phyloP scores from a whole-genome alignment of 371 early-diverging fungal genomes.

The Apophysomyces elegans region DNA sequence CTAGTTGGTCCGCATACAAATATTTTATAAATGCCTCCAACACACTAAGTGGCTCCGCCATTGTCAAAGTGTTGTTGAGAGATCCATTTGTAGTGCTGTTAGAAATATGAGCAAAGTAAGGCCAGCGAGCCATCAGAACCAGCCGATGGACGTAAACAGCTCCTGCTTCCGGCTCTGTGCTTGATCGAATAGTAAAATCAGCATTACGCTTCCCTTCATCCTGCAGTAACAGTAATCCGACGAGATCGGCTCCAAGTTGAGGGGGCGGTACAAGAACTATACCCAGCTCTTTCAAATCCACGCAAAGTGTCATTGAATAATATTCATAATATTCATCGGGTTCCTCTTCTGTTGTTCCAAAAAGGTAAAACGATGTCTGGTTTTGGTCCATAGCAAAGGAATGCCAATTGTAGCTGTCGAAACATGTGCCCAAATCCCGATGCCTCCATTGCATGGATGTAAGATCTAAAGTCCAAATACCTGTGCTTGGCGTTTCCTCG shows the following conservation, averaged over 20 bases:
- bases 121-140: conserved; percentile 69
- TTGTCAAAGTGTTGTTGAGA: conserved; percentile 40
- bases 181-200: conserved; percentile 62
- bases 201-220: conserved; percentile 38
- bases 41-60: conserved; percentile 58
- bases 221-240: conserved; percentile 46
- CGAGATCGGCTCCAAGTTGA: conserved; percentile 59
- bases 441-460: conserved; percentile 68
- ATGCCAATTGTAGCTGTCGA: conserved; percentile 63
- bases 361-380: conserved; percentile 56
- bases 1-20: conserved; percentile 66
- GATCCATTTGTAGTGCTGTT: conserved; percentile 61
- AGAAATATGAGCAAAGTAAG: conserved; percentile 60
- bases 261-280: conserved; percentile 59
- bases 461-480: conserved; percentile 69
- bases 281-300: conserved; percentile 67
- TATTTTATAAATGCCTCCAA: conserved; percentile 61
- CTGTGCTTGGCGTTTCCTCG: conserved; percentile 39
- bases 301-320: conserved; percentile 55
- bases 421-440: conserved; percentile 54
- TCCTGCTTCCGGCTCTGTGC: conserved; percentile 34
- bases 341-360: conserved; percentile 59
- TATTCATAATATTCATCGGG: conserved; percentile 69
- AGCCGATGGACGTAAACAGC: conserved; percentile 53
- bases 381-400: conserved; percentile 68